Evolutionary conservation across 257 asterid species (phyloP).

Genomic region (Cynanchum wilfordii): DNA sequence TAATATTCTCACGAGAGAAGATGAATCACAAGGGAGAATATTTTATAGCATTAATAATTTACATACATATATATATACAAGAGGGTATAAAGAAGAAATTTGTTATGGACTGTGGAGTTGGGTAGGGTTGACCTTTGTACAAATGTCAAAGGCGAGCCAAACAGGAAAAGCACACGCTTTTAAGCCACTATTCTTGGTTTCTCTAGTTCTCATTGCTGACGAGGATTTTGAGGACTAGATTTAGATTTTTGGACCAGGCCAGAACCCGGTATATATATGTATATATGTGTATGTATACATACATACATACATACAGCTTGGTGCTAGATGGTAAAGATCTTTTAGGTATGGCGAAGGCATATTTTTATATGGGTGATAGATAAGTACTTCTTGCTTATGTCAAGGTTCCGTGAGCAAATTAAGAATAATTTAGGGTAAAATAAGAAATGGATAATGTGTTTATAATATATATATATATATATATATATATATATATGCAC

Average conservation of each 20-base stretch:
- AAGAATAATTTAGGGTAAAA: too few species aligned
- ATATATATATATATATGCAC: too few species aligned
- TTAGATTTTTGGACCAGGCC: not conserved
- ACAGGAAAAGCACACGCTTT: not conserved
- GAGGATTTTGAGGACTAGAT: not conserved
- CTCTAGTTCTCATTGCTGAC: conserved; percentile 7
- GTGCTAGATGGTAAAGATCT: too few species aligned
- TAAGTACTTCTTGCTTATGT: not conserved
- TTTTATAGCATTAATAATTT: not conserved
- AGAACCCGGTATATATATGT: not conserved
- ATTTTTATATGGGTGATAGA: not conserved
- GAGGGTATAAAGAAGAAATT: not conserved
- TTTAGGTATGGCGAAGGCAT: too few species aligned
- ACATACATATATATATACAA: not conserved
- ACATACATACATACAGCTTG: not conserved
- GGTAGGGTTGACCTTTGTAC: conserved; percentile 14
- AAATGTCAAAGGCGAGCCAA: conserved; percentile 21
- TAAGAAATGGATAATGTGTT: too few species aligned
- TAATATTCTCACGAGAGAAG: not conserved
- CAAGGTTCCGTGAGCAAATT: not conserved
- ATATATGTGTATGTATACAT: too few species aligned
- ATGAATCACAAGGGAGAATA: not conserved
- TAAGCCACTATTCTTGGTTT: not conserved
- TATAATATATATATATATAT: too few species aligned
- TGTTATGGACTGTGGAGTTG: not conserved